These are phyloP conservation scores for Cutaneotrichosporon mucoides DNA, from an alignment of 1,284 basidiomycete species.

Conservation along the genomic window DNA sequence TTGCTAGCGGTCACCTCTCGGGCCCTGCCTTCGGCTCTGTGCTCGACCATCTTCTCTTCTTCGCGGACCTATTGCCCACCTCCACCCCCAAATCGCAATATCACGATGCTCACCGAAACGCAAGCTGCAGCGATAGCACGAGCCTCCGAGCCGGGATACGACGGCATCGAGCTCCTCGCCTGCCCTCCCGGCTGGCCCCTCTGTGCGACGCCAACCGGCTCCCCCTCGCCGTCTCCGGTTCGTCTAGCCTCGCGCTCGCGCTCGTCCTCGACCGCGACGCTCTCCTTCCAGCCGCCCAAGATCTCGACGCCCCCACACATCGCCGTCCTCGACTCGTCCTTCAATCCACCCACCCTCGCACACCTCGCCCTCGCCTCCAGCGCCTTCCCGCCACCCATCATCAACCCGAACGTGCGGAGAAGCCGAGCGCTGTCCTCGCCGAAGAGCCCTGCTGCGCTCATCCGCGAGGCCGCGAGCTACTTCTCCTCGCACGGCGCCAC, in stretches of 20 bases:
- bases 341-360: slow-evolving; percentile 87
- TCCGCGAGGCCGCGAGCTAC: slow-evolving; percentile 7
- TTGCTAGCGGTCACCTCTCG: too few relatives aligned
- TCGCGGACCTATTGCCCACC: neutral
- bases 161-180: slow-evolving; percentile 28
- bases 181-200: slow-evolving; percentile 30
- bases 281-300: neutral
- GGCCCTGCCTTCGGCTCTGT: neutral
- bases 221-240: neutral
- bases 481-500: neutral
- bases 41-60: neutral
- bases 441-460: neutral
- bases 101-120: slow-evolving; percentile 22
- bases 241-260: neutral
- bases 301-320: slow-evolving; percentile 30
- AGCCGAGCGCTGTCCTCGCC: slow-evolving; percentile 34
- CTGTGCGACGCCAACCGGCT: neutral
- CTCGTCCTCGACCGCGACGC: neutral
- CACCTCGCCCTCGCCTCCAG: slow-evolving; percentile 69
- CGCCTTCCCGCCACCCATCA: slow-evolving; percentile 20
- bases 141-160: slow-evolving; percentile 5
- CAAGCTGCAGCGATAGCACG: slow-evolving; percentile 8
- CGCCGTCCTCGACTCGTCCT: slow-evolving; percentile 79
- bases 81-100: neutral
- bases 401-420: slow-evolving; percentile 20